phyloP scores from a whole-genome alignment of 305 asterid species.

The Rubia peregrina region DNA sequence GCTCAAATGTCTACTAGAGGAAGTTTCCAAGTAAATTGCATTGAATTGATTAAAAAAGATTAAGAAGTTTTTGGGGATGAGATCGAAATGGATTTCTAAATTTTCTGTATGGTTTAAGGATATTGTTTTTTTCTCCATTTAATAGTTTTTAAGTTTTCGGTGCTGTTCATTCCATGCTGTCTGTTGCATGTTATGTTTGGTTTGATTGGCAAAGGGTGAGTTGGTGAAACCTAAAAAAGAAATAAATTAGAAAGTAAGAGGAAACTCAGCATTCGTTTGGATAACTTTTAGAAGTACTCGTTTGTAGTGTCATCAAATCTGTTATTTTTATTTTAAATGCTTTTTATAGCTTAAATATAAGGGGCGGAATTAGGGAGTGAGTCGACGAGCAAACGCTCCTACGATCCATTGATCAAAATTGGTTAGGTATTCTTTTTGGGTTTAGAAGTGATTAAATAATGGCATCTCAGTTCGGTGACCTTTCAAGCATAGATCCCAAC shows the following conservation, averaged over 20 bases:
- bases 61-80: neutral
- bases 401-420: no score
- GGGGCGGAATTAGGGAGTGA: no score
- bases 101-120: neutral
- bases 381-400: no score
- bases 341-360: no score
- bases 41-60: neutral
- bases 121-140: neutral
- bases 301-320: no score
- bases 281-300: neutral
- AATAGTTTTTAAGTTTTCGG: neutral
- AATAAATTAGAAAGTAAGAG: neutral
- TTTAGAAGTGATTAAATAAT: no score
- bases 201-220: constrained; percentile 7
- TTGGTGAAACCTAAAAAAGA: neutral
- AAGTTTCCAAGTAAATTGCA: constrained; percentile 20
- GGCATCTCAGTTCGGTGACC: no score
- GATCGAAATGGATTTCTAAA: neutral
- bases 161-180: constrained; percentile 10
- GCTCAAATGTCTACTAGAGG: constrained; percentile 11
- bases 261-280: neutral
- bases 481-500: no score
- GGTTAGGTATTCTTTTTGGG: no score
- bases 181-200: neutral
- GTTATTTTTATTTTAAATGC: no score